Conservation (phyloP, 2,329 filamentous ascomycete genomes). For the Ceratocystis lukuohia region DNA sequence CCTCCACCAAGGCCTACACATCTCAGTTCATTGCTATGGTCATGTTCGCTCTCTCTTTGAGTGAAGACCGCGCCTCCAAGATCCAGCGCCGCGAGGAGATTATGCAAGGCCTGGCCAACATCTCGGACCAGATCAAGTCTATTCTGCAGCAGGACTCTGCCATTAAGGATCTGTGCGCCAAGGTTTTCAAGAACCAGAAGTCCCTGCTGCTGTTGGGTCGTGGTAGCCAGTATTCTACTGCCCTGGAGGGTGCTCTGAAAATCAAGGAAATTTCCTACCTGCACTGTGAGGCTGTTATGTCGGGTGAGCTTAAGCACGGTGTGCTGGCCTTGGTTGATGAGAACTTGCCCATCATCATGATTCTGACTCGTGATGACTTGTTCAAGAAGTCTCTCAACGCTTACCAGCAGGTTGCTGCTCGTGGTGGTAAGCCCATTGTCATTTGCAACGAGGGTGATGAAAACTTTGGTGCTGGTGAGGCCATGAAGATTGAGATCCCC, state of each 20-base stretch:
- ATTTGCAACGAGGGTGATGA: slow-evolving; percentile 87
- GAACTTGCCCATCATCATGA: slow-evolving; percentile 99
- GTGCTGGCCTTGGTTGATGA: slow-evolving; percentile 94
- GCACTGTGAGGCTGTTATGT: slow-evolving; percentile 99
- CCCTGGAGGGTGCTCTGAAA: slow-evolving; percentile 92
- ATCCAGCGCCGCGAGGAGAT: slow-evolving; percentile 83
- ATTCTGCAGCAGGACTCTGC: slow-evolving; percentile 82
- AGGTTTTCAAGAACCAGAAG: slow-evolving; percentile 95
- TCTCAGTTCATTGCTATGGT: slow-evolving; percentile 99
- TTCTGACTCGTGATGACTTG: slow-evolving; percentile 86
- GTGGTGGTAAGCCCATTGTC: slow-evolving; percentile 89
- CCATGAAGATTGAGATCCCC: slow-evolving; percentile 94
- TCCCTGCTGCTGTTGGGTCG: slow-evolving; percentile 83
- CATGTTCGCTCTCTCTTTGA: slow-evolving; percentile 95
- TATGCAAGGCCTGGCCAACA: slow-evolving; percentile 77
- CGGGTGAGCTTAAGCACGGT: slow-evolving; percentile 97
- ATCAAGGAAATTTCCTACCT: slow-evolving; percentile 99
- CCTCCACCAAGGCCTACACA: slow-evolving; percentile 97
- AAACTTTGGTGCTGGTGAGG: slow-evolving; percentile 78
- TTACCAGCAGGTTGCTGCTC: slow-evolving; percentile 97
- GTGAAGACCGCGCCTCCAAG: slow-evolving; percentile 94
- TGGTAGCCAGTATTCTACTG: slow-evolving; percentile 93
- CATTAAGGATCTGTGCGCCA: slow-evolving; percentile 88
- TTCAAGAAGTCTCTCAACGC: slow-evolving; percentile 99
- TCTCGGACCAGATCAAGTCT: slow-evolving; percentile 83